Percentiles rank a stretch among this genome's conserved stretches.
These are phyloP conservation scores for Metarhizium brunneum DNA, from an alignment of 2,329 filamentous ascomycete species.

Conservation along the genomic window DNA sequence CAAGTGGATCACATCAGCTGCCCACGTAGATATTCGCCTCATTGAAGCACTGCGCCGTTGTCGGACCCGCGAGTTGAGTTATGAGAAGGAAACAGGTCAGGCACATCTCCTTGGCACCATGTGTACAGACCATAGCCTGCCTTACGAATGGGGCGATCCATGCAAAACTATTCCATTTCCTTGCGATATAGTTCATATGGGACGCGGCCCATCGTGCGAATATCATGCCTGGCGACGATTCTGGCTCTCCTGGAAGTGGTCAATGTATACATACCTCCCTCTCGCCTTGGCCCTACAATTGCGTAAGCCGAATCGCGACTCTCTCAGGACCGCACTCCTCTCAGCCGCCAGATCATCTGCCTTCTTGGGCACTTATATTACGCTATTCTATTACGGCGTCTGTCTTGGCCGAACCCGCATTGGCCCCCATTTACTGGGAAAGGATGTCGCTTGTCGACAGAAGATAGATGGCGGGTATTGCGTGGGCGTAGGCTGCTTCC, in stretches of 20 bases:
- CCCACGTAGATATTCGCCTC: conserved; percentile 64
- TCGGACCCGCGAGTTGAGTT: conserved; percentile 53
- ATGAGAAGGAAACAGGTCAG: conserved; percentile 65
- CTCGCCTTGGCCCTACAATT: conserved; percentile 60
- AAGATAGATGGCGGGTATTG: conserved; percentile 55
- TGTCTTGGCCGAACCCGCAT: conserved; percentile 67
- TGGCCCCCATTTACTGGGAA: conserved; percentile 59
- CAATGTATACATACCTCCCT: conserved; percentile 68
- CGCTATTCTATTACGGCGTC: conserved; percentile 76
- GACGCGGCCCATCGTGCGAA: conserved; percentile 64
- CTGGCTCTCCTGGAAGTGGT: conserved; percentile 59
- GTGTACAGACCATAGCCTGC: conserved; percentile 62
- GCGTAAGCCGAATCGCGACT: conserved; percentile 32
- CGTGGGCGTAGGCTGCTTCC: conserved; percentile 59
- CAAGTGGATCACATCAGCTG: conserved; percentile 72
- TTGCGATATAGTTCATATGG: conserved; percentile 79
- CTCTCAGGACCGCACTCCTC: conserved; percentile 42
- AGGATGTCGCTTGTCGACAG: conserved; percentile 35
- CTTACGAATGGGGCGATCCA: conserved; percentile 65
- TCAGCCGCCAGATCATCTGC: conserved; percentile 63
- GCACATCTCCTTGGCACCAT: conserved; percentile 59
- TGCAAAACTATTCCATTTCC: conserved; percentile 61
- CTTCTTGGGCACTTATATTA: conserved; percentile 70
- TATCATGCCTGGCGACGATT: conserved; percentile 63
- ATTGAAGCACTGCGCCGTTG: conserved; percentile 64